These are phyloP conservation scores for Scenedesmus sp. DNA, from an alignment of 163 green algal genomes.

Conservation along the genomic window DNA sequence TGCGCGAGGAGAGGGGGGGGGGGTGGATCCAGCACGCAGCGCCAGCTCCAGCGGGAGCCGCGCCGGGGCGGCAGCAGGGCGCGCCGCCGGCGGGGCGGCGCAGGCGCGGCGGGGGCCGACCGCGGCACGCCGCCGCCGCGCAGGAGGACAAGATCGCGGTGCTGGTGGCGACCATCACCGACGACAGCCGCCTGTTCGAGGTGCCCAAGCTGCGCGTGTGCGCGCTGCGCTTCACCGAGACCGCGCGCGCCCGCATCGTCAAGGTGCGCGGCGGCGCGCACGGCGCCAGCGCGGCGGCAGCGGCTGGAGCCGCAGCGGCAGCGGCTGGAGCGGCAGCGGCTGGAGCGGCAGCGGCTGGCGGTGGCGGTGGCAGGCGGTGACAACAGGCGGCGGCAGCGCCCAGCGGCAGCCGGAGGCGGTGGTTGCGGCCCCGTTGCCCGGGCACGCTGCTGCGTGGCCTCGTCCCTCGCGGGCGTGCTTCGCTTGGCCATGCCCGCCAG, in stretches of 20 bases:
- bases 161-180: conserved; percentile 95
- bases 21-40: neutral
- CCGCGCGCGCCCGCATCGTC: conserved; percentile 95
- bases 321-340: conserved; percentile 19
- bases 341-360: neutral
- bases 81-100: too few species aligned
- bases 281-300: neutral
- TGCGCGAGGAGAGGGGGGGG: conserved; percentile 38
- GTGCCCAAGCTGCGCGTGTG: conserved; percentile 94
- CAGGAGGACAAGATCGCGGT: conserved; percentile 96
- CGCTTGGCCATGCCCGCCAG: too few species aligned
- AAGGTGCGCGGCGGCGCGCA: conserved; percentile 71
- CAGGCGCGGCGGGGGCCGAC: too few species aligned
- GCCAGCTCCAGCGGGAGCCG: neutral
- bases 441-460: too few species aligned
- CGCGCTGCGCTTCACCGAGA: conserved; percentile 97
- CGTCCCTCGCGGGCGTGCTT: too few species aligned
- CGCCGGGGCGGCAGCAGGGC: neutral
- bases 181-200: conserved; percentile 94
- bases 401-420: too few species aligned
- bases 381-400: too few species aligned
- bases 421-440: too few species aligned
- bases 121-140: neutral
- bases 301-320: neutral
- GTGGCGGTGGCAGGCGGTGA: neutral